Percentiles rank a stretch among this genome's conserved stretches.
These are phyloP conservation scores for Cystofilobasidium bisporidii DNA, from an alignment of 768 basidiomycete genomes.

Conservation along the genomic window DNA sequence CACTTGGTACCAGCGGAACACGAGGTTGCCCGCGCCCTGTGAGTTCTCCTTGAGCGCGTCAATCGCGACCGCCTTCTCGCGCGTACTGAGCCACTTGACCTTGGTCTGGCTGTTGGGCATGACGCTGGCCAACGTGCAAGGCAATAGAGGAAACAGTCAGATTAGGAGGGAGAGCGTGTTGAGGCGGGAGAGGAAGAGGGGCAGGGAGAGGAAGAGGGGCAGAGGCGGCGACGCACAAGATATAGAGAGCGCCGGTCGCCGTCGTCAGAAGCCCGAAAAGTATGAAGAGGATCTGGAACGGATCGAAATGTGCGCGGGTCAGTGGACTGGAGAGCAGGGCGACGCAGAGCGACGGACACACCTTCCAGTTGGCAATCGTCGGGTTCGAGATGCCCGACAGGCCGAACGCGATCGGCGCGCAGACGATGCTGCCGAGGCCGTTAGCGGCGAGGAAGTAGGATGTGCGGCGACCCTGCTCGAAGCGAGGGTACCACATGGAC, in stretches of 20 bases:
- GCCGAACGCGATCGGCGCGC: constrained; percentile 28
- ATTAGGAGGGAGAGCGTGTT: too few relatives aligned
- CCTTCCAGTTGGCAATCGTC: constrained; percentile 27
- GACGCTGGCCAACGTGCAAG: too few relatives aligned
- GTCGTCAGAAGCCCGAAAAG: constrained; percentile 16
- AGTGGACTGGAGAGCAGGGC: too few relatives aligned
- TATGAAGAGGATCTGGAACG: constrained; percentile 14
- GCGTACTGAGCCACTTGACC: constrained; percentile 22
- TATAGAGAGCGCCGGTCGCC: constrained; percentile 24
- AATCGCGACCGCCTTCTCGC: constrained; percentile 28
- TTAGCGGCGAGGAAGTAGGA: constrained; percentile 12
- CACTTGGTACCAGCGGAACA: constrained; percentile 21
- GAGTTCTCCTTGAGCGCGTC: background rate
- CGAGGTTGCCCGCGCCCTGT: too few relatives aligned
- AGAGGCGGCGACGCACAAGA: too few relatives aligned
- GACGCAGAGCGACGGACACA: background rate
- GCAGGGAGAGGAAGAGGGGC: too few relatives aligned
- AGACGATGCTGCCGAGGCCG: constrained; percentile 29
- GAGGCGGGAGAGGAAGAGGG: too few relatives aligned
- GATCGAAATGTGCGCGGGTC: too few relatives aligned
- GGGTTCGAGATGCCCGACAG: constrained; percentile 26
- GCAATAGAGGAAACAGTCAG: too few relatives aligned
- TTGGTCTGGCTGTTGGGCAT: constrained; percentile 28
- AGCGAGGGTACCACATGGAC: constrained; percentile 22
- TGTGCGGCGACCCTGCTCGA: background rate